Evolutionary conservation across 139 green algal species (phyloP).

Genomic region (Gonium pectorale): DNA sequence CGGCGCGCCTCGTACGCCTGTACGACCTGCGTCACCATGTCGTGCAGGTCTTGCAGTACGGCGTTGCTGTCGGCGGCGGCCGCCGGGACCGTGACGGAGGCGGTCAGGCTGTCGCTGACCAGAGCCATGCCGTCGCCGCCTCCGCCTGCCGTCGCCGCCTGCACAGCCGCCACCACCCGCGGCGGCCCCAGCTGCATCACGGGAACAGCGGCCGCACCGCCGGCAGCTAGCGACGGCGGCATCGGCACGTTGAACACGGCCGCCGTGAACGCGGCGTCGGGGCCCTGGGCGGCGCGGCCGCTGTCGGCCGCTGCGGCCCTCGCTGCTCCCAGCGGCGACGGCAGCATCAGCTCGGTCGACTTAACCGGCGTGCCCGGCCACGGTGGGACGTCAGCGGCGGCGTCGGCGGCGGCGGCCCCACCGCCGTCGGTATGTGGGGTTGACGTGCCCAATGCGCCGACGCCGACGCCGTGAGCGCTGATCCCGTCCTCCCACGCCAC

Average conservation of each 20-base stretch:
- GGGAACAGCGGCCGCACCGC: too few relatives aligned
- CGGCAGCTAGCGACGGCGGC: too few relatives aligned
- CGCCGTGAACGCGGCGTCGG: too few relatives aligned
- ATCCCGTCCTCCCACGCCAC: background rate
- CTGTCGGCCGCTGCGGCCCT: background rate
- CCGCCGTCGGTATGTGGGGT: background rate
- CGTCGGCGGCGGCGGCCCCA: background rate
- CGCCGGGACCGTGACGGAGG: conserved; percentile 14
- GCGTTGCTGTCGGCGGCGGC: background rate
- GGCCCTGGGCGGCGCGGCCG: too few relatives aligned
- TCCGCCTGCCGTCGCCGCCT: background rate
- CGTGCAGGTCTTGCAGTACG: conserved; percentile 33
- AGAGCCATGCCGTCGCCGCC: background rate
- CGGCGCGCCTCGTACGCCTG: background rate
- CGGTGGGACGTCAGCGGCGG: background rate
- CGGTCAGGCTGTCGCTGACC: background rate
- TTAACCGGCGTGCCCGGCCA: too few relatives aligned
- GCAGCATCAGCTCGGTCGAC: too few relatives aligned
- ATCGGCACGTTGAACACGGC: too few relatives aligned
- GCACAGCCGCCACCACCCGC: background rate
- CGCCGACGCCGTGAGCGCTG: background rate
- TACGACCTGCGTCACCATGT: conserved; percentile 23
- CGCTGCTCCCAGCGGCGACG: background rate
- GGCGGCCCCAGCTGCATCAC: background rate
- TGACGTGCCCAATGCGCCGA: background rate